A percentile compares a stretch with the other conserved stretches of the same genome.
Evolutionary conservation across 192 early-diverging fungal species (phyloP).

Genomic region (Globomyces pollinis-pini): DNA sequence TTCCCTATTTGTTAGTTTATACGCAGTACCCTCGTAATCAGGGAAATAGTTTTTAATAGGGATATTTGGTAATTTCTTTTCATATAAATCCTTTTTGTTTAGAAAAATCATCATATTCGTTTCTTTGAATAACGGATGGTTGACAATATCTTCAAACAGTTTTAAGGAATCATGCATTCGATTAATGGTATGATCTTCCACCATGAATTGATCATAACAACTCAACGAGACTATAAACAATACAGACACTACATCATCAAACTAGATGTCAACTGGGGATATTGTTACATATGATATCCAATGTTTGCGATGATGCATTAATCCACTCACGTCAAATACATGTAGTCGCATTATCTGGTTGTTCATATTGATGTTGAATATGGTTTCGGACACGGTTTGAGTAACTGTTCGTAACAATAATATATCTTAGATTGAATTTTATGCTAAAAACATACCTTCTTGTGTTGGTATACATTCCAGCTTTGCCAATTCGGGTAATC

Average conservation of each 20-base stretch:
- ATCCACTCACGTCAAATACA: conserved; percentile 70
- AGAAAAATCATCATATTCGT: conserved; percentile 10
- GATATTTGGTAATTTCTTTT: neutral
- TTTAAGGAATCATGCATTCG: conserved; percentile 5
- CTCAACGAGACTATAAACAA: conserved; percentile 7
- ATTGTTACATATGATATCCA: conserved; percentile 23
- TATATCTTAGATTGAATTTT: conserved; percentile 20
- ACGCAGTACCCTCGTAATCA: neutral
- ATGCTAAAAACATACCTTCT: neutral
- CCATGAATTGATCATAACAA: conserved; percentile 10
- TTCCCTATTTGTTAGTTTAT: neutral
- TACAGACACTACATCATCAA: conserved; percentile 51
- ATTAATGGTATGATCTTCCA: conserved; percentile 2
- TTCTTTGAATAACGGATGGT: conserved; percentile 10
- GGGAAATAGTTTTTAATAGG: neutral
- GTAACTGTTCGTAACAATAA: conserved; percentile 26
- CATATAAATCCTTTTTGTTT: conserved; percentile 10
- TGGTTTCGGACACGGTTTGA: conserved; percentile 27
- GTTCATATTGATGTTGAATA: conserved; percentile 24
- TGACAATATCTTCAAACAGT: conserved; percentile 6
- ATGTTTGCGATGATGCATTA: conserved; percentile 53
- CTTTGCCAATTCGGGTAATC: neutral
- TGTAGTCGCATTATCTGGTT: conserved; percentile 21
- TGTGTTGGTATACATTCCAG: conserved; percentile 5
- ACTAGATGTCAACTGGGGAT: too few species aligned